Percentiles rank a stretch among this genome's conserved stretches.
Evolutionary conservation across 176 grass and related monocot genomes (phyloP).

Genomic region (Melocanna baccifera): DNA sequence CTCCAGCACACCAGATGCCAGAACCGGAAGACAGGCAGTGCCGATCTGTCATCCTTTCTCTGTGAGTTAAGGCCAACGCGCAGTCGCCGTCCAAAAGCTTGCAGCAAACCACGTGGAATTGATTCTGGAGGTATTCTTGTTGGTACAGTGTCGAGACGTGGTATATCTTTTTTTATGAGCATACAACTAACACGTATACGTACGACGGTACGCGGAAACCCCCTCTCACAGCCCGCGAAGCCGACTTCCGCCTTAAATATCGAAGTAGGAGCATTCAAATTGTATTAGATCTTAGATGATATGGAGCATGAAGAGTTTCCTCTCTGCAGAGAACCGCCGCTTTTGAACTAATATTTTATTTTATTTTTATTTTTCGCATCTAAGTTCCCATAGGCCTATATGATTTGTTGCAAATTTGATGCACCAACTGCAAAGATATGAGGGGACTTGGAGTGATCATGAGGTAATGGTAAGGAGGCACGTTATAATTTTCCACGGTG

Average conservation of each 20-base stretch:
- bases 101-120: background rate
- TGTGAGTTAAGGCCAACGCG: background rate
- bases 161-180: background rate
- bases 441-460: too few species aligned
- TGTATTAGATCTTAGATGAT: background rate
- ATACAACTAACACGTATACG: background rate
- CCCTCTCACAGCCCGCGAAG: background rate
- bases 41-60: background rate
- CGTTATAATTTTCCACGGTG: too few species aligned
- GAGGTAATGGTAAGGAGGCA: too few species aligned
- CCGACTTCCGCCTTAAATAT: background rate
- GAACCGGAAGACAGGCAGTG: background rate
- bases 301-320: background rate
- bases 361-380: too few species aligned
- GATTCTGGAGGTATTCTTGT: background rate
- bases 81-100: background rate
- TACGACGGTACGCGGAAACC: conserved; percentile 20
- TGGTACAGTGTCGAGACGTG: background rate
- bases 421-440: too few species aligned
- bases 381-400: too few species aligned
- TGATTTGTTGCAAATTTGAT: too few species aligned
- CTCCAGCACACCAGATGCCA: background rate
- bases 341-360: too few species aligned
- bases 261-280: background rate
- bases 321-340: background rate